Evolutionary conservation across 139 green algal species (phyloP).

Genomic region (Spirogloea muscicola): DNA sequence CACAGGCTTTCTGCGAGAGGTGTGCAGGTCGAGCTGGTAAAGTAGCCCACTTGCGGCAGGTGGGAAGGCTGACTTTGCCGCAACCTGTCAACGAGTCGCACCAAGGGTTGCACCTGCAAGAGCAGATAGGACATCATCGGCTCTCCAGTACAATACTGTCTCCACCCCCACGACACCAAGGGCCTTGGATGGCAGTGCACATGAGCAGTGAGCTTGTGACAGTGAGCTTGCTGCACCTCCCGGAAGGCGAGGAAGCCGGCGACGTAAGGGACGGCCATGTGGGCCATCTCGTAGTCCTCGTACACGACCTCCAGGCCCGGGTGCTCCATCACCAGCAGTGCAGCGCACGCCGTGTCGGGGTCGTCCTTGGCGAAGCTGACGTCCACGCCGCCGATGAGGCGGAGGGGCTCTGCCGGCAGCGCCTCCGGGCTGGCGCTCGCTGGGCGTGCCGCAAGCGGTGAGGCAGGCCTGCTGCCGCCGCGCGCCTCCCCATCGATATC

Average conservation of each 20-base stretch:
- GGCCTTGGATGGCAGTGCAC: neutral
- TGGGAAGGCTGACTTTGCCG: neutral
- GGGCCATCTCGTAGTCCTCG: constrained; percentile 3
- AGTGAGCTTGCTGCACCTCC: constrained; percentile 21
- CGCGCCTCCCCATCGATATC: no score
- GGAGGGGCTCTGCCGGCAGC: no score
- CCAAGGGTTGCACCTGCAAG: neutral
- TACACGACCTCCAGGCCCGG: constrained; percentile 29
- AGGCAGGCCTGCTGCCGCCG: no score
- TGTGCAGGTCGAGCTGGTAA: neutral
- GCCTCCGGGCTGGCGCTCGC: no score
- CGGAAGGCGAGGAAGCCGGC: constrained; percentile 48
- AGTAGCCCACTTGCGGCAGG: neutral
- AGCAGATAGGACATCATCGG: neutral
- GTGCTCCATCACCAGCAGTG: constrained; percentile 38
- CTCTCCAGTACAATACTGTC: neutral
- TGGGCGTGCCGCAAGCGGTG: no score
- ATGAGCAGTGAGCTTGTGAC: neutral
- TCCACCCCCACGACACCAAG: neutral
- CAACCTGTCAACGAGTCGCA: neutral
- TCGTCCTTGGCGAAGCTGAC: constrained; percentile 32
- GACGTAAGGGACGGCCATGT: constrained; percentile 34
- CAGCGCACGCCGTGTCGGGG: constrained; percentile 17
- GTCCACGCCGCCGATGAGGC: constrained; percentile 45
- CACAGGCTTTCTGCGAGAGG: no score